Conservation (phyloP, 352 stramenopile species). For the Globisporangium splendens region DNA sequence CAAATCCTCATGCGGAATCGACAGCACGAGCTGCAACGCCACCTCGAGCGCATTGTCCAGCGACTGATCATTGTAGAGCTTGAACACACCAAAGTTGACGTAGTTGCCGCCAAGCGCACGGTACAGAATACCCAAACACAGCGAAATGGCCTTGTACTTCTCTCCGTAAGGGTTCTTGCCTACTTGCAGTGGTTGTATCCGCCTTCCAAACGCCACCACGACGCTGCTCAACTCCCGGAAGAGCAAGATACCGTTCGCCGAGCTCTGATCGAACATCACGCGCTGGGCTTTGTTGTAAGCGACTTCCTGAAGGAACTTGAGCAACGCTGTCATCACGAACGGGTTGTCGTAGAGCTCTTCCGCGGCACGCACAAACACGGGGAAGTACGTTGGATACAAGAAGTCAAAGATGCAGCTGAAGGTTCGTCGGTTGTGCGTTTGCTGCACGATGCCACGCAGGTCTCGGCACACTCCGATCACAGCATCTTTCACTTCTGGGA, state of each 20-base stretch:
- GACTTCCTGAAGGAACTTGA: conserved; percentile 97
- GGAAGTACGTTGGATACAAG: conserved; percentile 96
- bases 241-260: conserved; percentile 96
- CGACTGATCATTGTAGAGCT: conserved; percentile 97
- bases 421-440: conserved; percentile 95
- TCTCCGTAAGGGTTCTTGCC: conserved; percentile 92
- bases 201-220: conserved; percentile 93
- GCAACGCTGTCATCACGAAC: conserved; percentile 93
- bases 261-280: conserved; percentile 98
- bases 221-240: conserved; percentile 96
- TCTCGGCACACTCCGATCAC: conserved; percentile 97
- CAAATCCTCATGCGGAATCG: conserved; percentile 94
- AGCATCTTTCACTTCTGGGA: conserved; percentile 78
- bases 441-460: conserved; percentile 93
- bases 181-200: conserved; percentile 80
- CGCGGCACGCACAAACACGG: conserved; percentile 92
- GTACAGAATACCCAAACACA: conserved; percentile 92
- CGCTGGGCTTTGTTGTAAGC: conserved; percentile 95
- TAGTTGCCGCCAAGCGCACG: conserved; percentile 92
- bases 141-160: conserved; percentile 97
- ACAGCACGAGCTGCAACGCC: conserved; percentile 92
- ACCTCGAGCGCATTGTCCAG: conserved; percentile 94
- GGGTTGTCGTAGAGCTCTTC: conserved; percentile 94
- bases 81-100: conserved; percentile 99
- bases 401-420: conserved; percentile 98